phyloP scores from a whole-genome alignment of 2,329 filamentous ascomycete species.

The Beauveria varroae region DNA sequence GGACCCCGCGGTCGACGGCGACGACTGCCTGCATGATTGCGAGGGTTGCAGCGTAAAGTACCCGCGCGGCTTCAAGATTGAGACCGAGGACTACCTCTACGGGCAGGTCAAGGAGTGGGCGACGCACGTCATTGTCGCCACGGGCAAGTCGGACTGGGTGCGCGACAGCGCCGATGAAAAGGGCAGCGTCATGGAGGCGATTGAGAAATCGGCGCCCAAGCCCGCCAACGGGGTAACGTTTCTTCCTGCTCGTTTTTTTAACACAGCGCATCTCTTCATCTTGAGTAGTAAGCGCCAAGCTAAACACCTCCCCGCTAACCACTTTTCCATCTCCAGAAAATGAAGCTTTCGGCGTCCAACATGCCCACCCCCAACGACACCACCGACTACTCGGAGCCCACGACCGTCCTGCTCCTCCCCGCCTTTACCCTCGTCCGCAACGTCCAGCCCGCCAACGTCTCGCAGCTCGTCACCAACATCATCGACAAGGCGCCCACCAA shows the following conservation, averaged over 20 bases:
- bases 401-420: slow-evolving; percentile 75
- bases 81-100: slow-evolving; percentile 72
- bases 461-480: slow-evolving; percentile 61
- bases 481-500: slow-evolving; percentile 70
- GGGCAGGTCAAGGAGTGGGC: slow-evolving; percentile 81
- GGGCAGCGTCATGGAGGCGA: slow-evolving; percentile 74
- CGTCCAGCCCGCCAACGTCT: slow-evolving; percentile 67
- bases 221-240: slow-evolving; percentile 61
- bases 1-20: slow-evolving; percentile 70
- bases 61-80: slow-evolving; percentile 63
- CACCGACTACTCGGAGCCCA: slow-evolving; percentile 58
- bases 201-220: slow-evolving; percentile 44
- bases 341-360: slow-evolving; percentile 90
- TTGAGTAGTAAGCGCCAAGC: neutral
- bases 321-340: slow-evolving; percentile 35
- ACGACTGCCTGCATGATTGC: slow-evolving; percentile 86
- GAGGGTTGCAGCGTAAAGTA: slow-evolving; percentile 71
- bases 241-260: neutral
- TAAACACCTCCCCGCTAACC: neutral
- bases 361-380: slow-evolving; percentile 70
- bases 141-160: slow-evolving; percentile 95
- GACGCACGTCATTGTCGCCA: slow-evolving; percentile 85
- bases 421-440: slow-evolving; percentile 78
- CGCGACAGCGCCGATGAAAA: slow-evolving; percentile 82
- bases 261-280: neutral